These are phyloP conservation scores for Tritrichomonas musculus DNA, from an alignment of 208 protist species.

Conservation along the genomic window DNA sequence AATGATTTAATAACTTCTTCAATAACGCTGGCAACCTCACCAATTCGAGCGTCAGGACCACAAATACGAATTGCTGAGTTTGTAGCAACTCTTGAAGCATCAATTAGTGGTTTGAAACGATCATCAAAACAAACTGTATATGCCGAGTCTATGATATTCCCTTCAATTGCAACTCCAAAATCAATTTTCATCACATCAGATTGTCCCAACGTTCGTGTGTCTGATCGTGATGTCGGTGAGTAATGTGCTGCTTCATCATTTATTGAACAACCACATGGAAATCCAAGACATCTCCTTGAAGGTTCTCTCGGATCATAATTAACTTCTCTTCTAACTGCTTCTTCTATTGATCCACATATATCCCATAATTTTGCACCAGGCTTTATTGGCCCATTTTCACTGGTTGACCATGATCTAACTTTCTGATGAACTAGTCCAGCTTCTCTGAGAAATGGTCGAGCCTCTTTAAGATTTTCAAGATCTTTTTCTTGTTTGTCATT, in stretches of 20 bases:
- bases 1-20: constrained; percentile 54
- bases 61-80: constrained; percentile 79
- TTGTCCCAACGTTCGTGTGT: constrained; percentile 47
- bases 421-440: neutral
- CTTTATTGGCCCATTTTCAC: neutral
- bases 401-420: neutral
- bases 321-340: neutral
- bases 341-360: constrained; percentile 21
- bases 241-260: constrained; percentile 60
- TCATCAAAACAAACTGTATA: constrained; percentile 81
- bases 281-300: constrained; percentile 46
- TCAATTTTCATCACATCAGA: constrained; percentile 60
- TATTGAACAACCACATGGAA: constrained; percentile 59
- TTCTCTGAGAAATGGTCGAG: neutral
- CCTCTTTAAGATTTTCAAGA: neutral
- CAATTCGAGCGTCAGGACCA: constrained; percentile 54
- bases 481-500: neutral
- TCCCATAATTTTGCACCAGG: neutral
- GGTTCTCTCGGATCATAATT: neutral
- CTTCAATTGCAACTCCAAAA: constrained; percentile 60
- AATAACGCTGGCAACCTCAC: constrained; percentile 55
- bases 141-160: constrained; percentile 58
- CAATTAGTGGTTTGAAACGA: constrained; percentile 81
- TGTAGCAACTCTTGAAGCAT: constrained; percentile 88
- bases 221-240: constrained; percentile 56